Evolutionary conservation across 495 filamentous ascomycete species (phyloP).

Genomic region (Penicillium mononematosum): DNA sequence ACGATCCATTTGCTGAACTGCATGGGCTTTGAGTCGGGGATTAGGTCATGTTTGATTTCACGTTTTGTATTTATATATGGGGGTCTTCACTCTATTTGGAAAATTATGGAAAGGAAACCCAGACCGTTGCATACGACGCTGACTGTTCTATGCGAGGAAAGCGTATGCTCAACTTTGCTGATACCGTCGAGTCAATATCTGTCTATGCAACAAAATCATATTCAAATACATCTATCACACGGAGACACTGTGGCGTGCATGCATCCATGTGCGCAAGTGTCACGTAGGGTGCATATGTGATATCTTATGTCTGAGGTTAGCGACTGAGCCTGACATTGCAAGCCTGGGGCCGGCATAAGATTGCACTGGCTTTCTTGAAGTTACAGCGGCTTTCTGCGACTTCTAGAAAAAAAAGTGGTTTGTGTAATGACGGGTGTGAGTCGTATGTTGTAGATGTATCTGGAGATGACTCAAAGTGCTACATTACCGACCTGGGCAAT

Average conservation of each 20-base stretch:
- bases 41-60: neutral
- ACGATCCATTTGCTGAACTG: conserved; percentile 28
- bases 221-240: neutral
- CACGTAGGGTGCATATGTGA: neutral
- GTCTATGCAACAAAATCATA: neutral
- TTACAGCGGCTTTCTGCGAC: neutral
- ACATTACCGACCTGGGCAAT: neutral
- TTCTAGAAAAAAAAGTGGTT: neutral
- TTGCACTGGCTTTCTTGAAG: neutral
- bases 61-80: neutral
- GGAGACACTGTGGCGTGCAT: neutral
- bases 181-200: neutral
- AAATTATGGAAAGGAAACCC: neutral
- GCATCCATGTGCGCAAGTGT: neutral
- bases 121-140: neutral
- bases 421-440: neutral
- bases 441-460: neutral
- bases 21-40: conserved; percentile 13
- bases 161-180: no score
- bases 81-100: neutral
- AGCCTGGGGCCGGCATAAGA: neutral
- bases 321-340: neutral
- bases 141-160: neutral
- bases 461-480: neutral
- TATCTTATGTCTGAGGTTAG: neutral